A percentile compares a stretch with the other conserved stretches of the same genome.
These are phyloP conservation scores for Euphorbia tirucalli DNA, from an alignment of 345 rosid genomes.

Conservation along the genomic window DNA sequence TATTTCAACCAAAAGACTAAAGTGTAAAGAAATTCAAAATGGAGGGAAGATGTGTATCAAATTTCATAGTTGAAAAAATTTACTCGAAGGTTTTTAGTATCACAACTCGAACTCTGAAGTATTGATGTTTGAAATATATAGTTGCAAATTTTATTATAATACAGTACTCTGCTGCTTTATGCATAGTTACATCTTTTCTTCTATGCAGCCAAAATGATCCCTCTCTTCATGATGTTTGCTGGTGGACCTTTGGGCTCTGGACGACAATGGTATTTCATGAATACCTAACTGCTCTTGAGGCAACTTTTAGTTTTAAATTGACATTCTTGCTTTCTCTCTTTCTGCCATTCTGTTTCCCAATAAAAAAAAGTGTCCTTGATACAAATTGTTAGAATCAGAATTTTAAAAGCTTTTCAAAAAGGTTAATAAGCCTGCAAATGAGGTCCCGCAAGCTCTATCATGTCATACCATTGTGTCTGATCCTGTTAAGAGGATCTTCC, in stretches of 20 bases:
- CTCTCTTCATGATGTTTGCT: conserved; percentile 87
- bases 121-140: not conserved
- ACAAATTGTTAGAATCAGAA: not conserved
- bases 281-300: not conserved
- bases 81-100: not conserved
- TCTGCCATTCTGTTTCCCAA: not conserved
- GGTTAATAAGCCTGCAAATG: not conserved
- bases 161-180: conserved; percentile 6
- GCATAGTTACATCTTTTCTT: conserved; percentile 9
- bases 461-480: not conserved
- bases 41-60: not conserved
- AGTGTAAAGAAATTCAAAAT: not conserved
- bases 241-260: conserved; percentile 98
- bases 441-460: not conserved
- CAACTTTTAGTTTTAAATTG: not conserved
- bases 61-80: not conserved
- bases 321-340: not conserved
- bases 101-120: not conserved
- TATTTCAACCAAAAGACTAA: not conserved
- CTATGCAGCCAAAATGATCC: conserved; percentile 87
- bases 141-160: not conserved
- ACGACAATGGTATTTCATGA: conserved; percentile 60
- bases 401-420: not conserved
- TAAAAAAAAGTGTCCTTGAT: too few species aligned
- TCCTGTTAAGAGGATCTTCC: not conserved